Evolutionary conservation across 2,329 filamentous ascomycete genomes (phyloP).

Genomic region (Talaromyces pinophilus): DNA sequence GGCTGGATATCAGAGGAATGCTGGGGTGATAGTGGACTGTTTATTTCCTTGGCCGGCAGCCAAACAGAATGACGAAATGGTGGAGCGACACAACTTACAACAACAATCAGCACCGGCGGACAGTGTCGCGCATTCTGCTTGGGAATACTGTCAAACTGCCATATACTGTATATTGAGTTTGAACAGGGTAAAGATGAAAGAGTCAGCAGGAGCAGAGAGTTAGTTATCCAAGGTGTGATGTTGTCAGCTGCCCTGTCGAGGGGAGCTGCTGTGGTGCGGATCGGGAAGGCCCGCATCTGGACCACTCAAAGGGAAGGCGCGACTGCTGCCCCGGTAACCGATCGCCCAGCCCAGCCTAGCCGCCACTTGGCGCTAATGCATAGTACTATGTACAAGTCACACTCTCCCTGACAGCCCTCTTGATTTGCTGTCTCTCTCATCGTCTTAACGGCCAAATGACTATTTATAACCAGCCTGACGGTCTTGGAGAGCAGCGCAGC

Average conservation of each 20-base stretch:
- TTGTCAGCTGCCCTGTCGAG: constrained; percentile 7
- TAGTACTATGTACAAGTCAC: too few relatives aligned
- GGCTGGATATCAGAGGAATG: constrained; percentile 4
- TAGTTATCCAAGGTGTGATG: background rate
- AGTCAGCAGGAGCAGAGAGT: background rate
- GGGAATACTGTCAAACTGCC: background rate
- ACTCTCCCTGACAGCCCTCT: too few relatives aligned
- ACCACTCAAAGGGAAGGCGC: constrained; percentile 5
- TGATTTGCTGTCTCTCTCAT: background rate
- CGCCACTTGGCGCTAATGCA: background rate
- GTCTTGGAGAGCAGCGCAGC: background rate
- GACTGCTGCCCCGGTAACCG: constrained; percentile 23
- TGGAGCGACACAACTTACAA: background rate
- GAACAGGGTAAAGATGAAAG: background rate
- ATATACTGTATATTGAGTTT: background rate
- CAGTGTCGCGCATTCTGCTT: constrained; percentile 14
- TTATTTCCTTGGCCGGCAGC: constrained; percentile 5
- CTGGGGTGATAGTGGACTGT: background rate
- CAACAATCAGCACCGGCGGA: constrained; percentile 3
- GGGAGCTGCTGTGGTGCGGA: background rate
- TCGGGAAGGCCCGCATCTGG: constrained; percentile 17
- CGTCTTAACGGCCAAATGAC: background rate
- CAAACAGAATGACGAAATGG: constrained; percentile 13
- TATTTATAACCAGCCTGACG: background rate
- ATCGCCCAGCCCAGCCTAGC: background rate